Base-by-base conservation (phyloP, 257 asterid genomes). In the Primulina tabacum region DNA sequence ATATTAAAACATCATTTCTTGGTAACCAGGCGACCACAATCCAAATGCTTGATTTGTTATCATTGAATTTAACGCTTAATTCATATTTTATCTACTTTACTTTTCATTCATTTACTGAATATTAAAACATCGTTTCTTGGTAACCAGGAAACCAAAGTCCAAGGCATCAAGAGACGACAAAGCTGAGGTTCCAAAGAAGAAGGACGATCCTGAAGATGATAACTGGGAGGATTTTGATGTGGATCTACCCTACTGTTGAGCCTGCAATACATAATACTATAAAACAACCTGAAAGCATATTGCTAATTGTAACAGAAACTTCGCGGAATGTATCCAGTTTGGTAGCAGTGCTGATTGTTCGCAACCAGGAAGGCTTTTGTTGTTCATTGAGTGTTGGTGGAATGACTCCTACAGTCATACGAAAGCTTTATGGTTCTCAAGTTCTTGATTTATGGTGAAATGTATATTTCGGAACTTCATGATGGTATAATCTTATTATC, bases 201-300 rank as follows among this genome's bases (percentile, higher is more conserved):
- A 72, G 58, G 74, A 73, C 7, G 78, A 67, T 29, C 71, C 84
- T 7, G 82, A 78, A 32, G 85, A 85, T 17, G 94, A 87, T 73
- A 83, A 79, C 76, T 87, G 90, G 94, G 90, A 87, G 66, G 64
- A 64, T 60, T 24, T 67, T 6, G 81, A 69, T 28, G 59, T 73
- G 20, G 86, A 83, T 72, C n/a, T 74, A 53, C 90, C 90, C 8
- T 85, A 85, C 79, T 57, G 72, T 60, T 74, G 80, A 83, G n/a
- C 63, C 9, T 55, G 43, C 67, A 24, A 20, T 26, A 24, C 20
- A 40, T 16, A 8, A 14, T 3, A 35, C 40, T 47, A 14, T 14
- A 34, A 38, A 34, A 26, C 35, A 16, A 12, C 34, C 16, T n/a
- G 12, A 63, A 35, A 2, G 20, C 21, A 10, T n/a, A 30, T 66